Base-by-base conservation (phyloP, 441 rosid genomes). In the Erysimum pusillum region DNA sequence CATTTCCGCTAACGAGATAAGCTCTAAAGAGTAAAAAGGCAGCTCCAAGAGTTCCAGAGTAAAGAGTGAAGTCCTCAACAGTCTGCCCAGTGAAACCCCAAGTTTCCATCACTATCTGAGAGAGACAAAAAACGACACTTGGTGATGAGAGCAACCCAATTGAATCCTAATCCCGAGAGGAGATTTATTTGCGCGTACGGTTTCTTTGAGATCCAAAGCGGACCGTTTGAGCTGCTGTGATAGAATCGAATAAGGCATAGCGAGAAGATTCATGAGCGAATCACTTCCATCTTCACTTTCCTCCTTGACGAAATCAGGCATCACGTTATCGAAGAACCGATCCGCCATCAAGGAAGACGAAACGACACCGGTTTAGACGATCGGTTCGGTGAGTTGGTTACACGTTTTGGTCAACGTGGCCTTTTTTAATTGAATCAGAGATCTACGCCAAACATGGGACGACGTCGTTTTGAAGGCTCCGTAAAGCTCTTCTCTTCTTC, bases 161-260 rank as follows among this genome's bases (percentile, higher is more conserved):
- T 13, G 44, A 59, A 35, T 1, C 31, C 64, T 17, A 39, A 0
- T 6, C 18, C 8, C 17, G 17, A 62, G 41, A 57, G 34, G 49
- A 39, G 49, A 39, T 3, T 31, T 3, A 41, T 20, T 2, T 11
- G 67, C 17, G 51, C 35, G 4, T 62, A 89, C 96, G 4, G 85
- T 85, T 83, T 89, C 91, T 84, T 89, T 89, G 66, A 92, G 90
- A 79, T 89, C 94, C 76, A 92, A 80, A 53, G 89, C 94, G 32
- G 91, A 78, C 39, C 90, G 87, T 71, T 90, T 82, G 71, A 92
- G 81, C 38, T 69, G 80, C 73, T 78, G 89, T 39, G 89, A 85
- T 73, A 92, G 85, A 63, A 82, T 65, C 17, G 83, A 60, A 85
- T 86, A 84, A 0, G 96, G 92, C 88, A 81, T 84, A 53, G 84